These are phyloP conservation scores for Trichaptum fuscoviolaceum DNA, from an alignment of 768 basidiomycete species.

Conservation along the genomic window DNA sequence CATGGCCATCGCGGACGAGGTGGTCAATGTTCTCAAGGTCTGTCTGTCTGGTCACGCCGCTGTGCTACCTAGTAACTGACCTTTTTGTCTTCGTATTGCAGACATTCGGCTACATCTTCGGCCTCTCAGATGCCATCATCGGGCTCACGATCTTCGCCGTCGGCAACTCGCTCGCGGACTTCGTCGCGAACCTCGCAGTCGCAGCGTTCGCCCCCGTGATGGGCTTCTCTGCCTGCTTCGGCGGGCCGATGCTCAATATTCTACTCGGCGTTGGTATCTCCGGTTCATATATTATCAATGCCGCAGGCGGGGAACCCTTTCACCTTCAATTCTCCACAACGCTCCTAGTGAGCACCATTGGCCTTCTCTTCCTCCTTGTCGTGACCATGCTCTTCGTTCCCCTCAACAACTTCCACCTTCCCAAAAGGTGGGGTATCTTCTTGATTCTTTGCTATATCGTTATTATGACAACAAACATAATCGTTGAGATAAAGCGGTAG, in stretches of 20 bases:
- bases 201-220: conserved; percentile 91
- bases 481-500: conserved; percentile 58
- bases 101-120: conserved; percentile 92
- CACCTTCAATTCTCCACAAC: conserved; percentile 76
- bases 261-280: conserved; percentile 89
- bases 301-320: conserved; percentile 53
- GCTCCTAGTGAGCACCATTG: conserved; percentile 76
- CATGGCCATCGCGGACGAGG: conserved; percentile 96
- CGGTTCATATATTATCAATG: conserved; percentile 76
- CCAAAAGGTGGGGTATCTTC: conserved; percentile 75
- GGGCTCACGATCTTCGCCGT: conserved; percentile 95
- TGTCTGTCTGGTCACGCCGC: conserved; percentile 14
- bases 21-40: conserved; percentile 86
- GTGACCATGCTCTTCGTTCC: conserved; percentile 83
- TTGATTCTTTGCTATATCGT: conserved; percentile 67
- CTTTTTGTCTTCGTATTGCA: conserved; percentile 26
- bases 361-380: conserved; percentile 71
- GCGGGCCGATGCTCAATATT: conserved; percentile 90
- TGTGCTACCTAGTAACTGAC: not conserved
- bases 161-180: conserved; percentile 93
- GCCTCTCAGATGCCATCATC: conserved; percentile 94
- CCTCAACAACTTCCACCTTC: conserved; percentile 74
- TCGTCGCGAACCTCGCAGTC: conserved; percentile 95
- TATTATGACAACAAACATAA: conserved; percentile 75
- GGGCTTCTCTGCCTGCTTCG: conserved; percentile 95